phyloP scores from a whole-genome alignment of 345 rosid species.

The Brassica incana region DNA sequence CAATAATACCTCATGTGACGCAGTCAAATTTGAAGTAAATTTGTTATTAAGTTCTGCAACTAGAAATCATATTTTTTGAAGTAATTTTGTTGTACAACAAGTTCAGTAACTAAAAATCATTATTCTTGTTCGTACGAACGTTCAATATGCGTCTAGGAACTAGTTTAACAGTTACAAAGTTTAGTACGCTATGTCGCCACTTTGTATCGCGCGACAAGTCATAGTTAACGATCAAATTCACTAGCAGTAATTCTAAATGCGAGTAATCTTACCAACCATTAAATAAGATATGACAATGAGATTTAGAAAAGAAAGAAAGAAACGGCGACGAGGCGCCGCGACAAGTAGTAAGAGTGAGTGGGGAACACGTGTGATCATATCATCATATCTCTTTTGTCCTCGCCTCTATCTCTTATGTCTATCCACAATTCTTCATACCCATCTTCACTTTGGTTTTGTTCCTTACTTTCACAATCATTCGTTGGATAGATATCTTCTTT shows the following conservation, averaged over 20 bases:
- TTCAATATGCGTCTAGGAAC: not conserved
- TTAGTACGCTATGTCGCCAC: not conserved
- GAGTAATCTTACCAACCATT: not conserved
- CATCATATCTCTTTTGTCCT: slow-evolving; percentile 20
- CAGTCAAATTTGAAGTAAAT: not conserved
- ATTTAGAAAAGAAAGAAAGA: not conserved
- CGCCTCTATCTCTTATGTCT: slow-evolving; percentile 7
- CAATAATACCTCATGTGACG: not conserved
- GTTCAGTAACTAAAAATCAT: not conserved
- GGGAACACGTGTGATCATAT: slow-evolving; percentile 36
- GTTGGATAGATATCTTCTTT: not conserved
- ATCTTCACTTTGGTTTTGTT: slow-evolving; percentile 6
- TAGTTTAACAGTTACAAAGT: not conserved
- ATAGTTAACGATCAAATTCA: not conserved
- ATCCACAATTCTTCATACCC: slow-evolving; percentile 15
- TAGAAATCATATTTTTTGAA: not conserved
- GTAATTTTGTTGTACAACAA: not conserved
- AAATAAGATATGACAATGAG: not conserved
- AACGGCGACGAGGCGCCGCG: slow-evolving; percentile 43
- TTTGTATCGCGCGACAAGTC: not conserved
- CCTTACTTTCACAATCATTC: not conserved
- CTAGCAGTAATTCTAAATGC: not conserved
- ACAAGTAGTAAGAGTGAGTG: slow-evolving; percentile 27
- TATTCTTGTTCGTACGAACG: no score
- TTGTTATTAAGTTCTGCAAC: not conserved